Base-by-base conservation (phyloP, 805 yeast genomes). In the Starmerella geochares region DNA sequence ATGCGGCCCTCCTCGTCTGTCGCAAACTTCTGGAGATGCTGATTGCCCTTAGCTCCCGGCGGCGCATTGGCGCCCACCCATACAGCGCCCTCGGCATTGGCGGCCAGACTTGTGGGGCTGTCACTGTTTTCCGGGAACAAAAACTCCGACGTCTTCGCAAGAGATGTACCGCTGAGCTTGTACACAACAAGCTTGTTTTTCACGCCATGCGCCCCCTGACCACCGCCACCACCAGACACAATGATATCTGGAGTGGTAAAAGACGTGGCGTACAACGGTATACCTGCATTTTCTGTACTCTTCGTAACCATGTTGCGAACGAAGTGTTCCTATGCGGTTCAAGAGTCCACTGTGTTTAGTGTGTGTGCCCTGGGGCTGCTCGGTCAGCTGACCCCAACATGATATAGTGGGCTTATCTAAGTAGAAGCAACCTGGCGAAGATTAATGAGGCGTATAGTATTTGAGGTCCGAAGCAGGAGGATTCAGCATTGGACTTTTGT, bases 201-300 rank as follows among this genome's bases (percentile, higher is more conserved):
- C 49, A 86, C 79, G 27, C 95, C 96, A 60, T 86, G 82, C 60
- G 80, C 80, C 9, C 95, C 95, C 64, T 86, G 94, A 23, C 96
- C 97, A 27, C 96, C 96, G 40, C 98, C 98, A 37, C 98, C 98
- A 2, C 86, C 79, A 25, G 82, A 82, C 44, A 87, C 65, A 24
- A 88, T 64, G 1, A 80, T 75, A 53, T 71, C 67, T 54, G 79
- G 74, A 56, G 76, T 72, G 40, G 80, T 70, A 62, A 86, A 87
- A 53, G 77, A 76, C 47, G 90, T 81, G 2, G 86, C 90, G 58
- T 82, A 84, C 11, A 87, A 72, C 1, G 98, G 97, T 35, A 60
- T 61, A 21, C 61, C 65, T 23, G 63, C 57, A 32, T 65, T 57
- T 10, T 21, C 43, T 5, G 13, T 14, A 2, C 31, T 27, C 25